These are phyloP conservation scores for Cyberlindnera petersonii DNA, from an alignment of 805 yeast species.

Conservation along the genomic window DNA sequence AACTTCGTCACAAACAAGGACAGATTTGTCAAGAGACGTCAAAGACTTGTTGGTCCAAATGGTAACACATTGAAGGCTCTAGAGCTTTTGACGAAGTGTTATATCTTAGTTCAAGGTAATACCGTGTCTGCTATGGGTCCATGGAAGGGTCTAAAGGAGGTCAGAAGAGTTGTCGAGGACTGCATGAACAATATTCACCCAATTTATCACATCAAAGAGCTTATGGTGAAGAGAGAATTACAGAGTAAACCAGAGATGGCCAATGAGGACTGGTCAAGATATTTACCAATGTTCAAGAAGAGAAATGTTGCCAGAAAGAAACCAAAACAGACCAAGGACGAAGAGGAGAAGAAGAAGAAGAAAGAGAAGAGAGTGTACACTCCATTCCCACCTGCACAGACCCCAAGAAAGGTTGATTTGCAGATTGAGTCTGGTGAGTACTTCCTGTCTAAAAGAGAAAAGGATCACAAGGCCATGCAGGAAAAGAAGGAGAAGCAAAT, in stretches of 20 bases:
- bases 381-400: slow-evolving; percentile 98
- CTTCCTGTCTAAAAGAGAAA: slow-evolving; percentile 84
- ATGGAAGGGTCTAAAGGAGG: slow-evolving; percentile 84
- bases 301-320: slow-evolving; percentile 92
- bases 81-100: slow-evolving; percentile 92
- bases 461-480: slow-evolving; percentile 62
- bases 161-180: slow-evolving; percentile 92
- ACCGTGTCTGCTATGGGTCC: slow-evolving; percentile 98
- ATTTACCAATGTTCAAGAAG: slow-evolving; percentile 94
- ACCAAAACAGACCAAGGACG: slow-evolving; percentile 62
- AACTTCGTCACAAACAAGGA: slow-evolving; percentile 86
- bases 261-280: slow-evolving; percentile 94
- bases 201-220: slow-evolving; percentile 94
- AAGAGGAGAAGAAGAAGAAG: slow-evolving; percentile 37
- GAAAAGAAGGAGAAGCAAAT: slow-evolving; percentile 79
- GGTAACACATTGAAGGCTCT: slow-evolving; percentile 96
- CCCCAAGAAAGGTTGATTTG: slow-evolving; percentile 94
- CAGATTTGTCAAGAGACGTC: slow-evolving; percentile 91
- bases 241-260: slow-evolving; percentile 95
- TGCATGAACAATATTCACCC: slow-evolving; percentile 97
- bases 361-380: slow-evolving; percentile 71
- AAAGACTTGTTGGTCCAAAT: slow-evolving; percentile 92
- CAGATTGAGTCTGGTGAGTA: slow-evolving; percentile 98
- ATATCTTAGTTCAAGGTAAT: slow-evolving; percentile 93
- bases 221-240: slow-evolving; percentile 94